Evolutionary conservation across 2,329 filamentous ascomycete species (phyloP).

Genomic region (Arthrobotrys musiformis): DNA sequence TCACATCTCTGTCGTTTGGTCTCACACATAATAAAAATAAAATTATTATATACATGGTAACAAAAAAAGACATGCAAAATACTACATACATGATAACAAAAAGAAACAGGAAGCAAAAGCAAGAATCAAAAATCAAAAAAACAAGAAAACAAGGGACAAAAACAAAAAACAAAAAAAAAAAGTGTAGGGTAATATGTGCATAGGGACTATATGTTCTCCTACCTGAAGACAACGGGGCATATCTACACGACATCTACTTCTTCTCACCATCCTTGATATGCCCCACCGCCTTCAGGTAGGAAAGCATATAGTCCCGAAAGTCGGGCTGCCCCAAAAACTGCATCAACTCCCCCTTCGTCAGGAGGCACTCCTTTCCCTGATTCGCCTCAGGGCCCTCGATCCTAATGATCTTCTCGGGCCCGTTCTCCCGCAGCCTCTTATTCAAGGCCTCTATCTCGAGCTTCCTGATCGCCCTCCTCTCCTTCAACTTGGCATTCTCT

Average conservation of each 20-base stretch:
- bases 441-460: conserved; percentile 26
- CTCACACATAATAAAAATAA: no score
- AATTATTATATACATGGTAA: no score
- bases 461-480: not conserved
- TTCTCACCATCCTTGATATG: not conserved
- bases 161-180: no score
- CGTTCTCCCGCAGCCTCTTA: not conserved
- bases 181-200: no score
- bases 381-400: not conserved
- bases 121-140: no score
- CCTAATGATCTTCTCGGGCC: not conserved
- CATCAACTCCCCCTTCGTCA: conserved; percentile 28
- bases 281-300: conserved; percentile 2
- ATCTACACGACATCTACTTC: not conserved
- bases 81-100: no score
- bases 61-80: no score
- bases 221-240: no score
- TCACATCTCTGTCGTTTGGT: no score
- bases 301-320: conserved; percentile 1
- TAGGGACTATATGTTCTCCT: no score
- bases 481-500: conserved; percentile 22
- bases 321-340: not conserved
- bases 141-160: no score
- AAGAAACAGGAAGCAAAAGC: no score
- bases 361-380: not conserved